Conservation (phyloP, 129 eudicot genomes). For the Smallanthus sonchifolius region DNA sequence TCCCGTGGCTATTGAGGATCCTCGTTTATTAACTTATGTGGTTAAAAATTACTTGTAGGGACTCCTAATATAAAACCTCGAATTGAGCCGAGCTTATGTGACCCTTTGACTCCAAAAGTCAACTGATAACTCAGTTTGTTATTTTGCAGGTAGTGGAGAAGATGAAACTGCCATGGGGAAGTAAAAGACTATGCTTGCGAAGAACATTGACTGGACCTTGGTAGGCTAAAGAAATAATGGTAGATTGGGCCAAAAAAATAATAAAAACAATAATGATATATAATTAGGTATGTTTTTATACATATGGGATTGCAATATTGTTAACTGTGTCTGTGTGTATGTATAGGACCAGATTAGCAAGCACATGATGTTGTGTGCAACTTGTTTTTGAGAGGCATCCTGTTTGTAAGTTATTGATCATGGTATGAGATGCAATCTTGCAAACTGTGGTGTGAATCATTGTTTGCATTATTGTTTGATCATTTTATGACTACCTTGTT, state of each 20-base stretch:
- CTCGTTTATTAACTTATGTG: too few relatives aligned
- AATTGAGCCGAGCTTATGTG: background rate
- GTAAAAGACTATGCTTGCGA: constrained; percentile 58
- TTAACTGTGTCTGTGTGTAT: constrained; percentile 30
- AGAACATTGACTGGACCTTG: constrained; percentile 90
- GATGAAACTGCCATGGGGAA: constrained; percentile 47
- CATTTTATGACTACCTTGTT: background rate
- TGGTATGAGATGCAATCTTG: constrained; percentile 8
- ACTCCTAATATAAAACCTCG: background rate
- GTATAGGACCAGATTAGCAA: constrained; percentile 29
- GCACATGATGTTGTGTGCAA: constrained; percentile 28
- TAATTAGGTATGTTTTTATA: constrained; percentile 23
- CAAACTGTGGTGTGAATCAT: constrained; percentile 24
- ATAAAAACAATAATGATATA: background rate
- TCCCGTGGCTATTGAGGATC: too few relatives aligned
- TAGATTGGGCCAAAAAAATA: constrained; percentile 6
- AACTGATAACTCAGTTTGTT: background rate
- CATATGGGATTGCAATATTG: constrained; percentile 29
- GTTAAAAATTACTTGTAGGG: too few relatives aligned
- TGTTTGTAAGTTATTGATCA: constrained; percentile 20
- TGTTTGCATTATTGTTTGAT: constrained; percentile 22
- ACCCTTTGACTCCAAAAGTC: constrained; percentile 1
- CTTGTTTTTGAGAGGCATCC: constrained; percentile 34
- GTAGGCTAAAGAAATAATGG: constrained; percentile 33
- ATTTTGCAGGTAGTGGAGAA: constrained; percentile 52